Percentiles rank a stretch among this genome's conserved stretches.
Conservation (phyloP, 768 basidiomycete genomes). For the Lyophyllum shimeji region DNA sequence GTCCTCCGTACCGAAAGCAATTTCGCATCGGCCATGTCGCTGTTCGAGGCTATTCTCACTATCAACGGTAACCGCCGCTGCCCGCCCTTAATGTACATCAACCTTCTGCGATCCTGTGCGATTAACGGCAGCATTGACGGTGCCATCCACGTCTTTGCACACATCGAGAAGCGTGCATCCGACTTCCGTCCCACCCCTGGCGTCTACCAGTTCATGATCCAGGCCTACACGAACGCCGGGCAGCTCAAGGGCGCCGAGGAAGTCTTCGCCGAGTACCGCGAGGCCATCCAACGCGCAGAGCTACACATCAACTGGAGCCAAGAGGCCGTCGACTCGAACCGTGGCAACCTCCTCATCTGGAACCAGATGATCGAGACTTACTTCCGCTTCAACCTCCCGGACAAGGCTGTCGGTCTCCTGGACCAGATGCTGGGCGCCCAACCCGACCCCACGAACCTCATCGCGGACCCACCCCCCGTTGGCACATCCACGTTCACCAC, state of each 20-base stretch:
- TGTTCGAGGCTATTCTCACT: slow-evolving; percentile 64
- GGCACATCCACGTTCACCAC: slow-evolving; percentile 61
- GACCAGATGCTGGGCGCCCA: slow-evolving; percentile 66
- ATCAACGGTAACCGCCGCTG: slow-evolving; percentile 31
- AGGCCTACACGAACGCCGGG: slow-evolving; percentile 51
- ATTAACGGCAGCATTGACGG: slow-evolving; percentile 53
- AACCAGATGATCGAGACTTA: slow-evolving; percentile 78
- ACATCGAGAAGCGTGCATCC: slow-evolving; percentile 46
- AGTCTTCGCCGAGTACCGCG: slow-evolving; percentile 61
- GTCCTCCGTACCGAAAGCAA: slow-evolving; percentile 64
- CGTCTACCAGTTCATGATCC: slow-evolving; percentile 57
- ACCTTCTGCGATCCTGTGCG: slow-evolving; percentile 63
- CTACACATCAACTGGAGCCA: slow-evolving; percentile 31
- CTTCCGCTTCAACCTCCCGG: slow-evolving; percentile 62
- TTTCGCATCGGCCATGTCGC: slow-evolving; percentile 64
- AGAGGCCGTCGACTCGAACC: slow-evolving; percentile 1
- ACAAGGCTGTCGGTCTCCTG: slow-evolving; percentile 63
- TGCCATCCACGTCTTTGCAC: slow-evolving; percentile 64
- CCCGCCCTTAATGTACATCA: slow-evolving; percentile 41
- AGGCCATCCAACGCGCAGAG: slow-evolving; percentile 36
- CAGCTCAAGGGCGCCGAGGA: slow-evolving; percentile 51
- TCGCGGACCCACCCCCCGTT: slow-evolving; percentile 52
- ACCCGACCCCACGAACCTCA: slow-evolving; percentile 31
- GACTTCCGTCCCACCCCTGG: slow-evolving; percentile 30
- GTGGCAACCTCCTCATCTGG: slow-evolving; percentile 54